phyloP scores from a whole-genome alignment of 257 asterid species.

The Solanum clarkiae region DNA sequence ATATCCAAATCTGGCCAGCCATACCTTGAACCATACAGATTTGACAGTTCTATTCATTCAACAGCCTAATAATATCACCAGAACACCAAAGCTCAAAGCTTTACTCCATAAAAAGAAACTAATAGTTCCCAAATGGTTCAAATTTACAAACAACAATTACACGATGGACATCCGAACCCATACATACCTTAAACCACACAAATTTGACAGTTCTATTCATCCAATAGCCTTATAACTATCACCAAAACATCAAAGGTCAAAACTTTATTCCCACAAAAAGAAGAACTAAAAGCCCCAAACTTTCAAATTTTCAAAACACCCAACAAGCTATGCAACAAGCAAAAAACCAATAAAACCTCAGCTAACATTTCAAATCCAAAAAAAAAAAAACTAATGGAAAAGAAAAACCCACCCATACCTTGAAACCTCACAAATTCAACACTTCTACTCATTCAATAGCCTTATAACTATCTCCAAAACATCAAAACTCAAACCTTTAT shows the following conservation, averaged over 20 bases:
- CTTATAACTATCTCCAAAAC: not conserved
- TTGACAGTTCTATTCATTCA: not conserved
- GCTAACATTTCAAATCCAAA: too few relatives aligned
- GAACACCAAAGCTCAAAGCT: not conserved
- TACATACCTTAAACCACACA: not conserved
- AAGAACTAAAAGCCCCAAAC: not conserved
- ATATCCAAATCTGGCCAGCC: not conserved
- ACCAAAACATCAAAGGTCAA: not conserved
- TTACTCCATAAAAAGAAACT: not conserved
- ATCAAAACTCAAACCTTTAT: not conserved
- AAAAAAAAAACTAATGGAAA: not conserved
- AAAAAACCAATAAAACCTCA: not conserved
- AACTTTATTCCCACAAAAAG: not conserved
- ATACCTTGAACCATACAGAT: not conserved
- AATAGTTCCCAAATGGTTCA: not conserved
- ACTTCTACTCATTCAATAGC: not conserved
- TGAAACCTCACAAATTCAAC: not conserved
- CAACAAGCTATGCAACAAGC: not conserved
- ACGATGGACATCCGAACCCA: not conserved
- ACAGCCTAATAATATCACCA: not conserved
- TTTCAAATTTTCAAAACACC: not conserved
- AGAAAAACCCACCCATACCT: not conserved
- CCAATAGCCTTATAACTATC: not conserved
- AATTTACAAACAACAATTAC: not conserved
- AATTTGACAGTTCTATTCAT: not conserved